phyloP scores from a whole-genome alignment of 2,329 filamentous ascomycete species.

The Aureobasidium sp. region DNA sequence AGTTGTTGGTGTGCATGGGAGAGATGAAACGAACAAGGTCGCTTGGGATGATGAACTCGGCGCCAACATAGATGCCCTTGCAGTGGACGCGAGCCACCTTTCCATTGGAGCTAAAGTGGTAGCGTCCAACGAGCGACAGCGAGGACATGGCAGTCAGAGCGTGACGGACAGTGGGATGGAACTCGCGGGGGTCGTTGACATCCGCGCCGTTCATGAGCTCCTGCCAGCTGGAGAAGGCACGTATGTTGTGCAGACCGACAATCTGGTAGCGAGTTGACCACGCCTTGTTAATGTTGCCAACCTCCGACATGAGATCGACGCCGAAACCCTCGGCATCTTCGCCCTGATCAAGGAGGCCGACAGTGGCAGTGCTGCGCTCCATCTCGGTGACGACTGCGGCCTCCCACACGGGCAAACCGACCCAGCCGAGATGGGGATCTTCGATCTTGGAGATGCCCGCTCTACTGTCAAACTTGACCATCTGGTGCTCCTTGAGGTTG shows the following conservation, averaged over 20 bases:
- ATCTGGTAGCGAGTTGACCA: constrained; percentile 47
- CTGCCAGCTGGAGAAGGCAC: constrained; percentile 48
- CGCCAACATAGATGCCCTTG: constrained; percentile 47
- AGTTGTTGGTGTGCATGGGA: neutral
- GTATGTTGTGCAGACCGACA: constrained; percentile 43
- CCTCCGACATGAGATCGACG: constrained; percentile 47
- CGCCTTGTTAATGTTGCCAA: constrained; percentile 38
- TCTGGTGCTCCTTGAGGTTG: constrained; percentile 22
- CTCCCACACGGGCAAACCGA: constrained; percentile 43
- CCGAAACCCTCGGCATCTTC: constrained; percentile 39
- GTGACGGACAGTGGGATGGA: constrained; percentile 46
- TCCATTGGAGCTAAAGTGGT: constrained; percentile 46
- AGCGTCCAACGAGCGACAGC: constrained; percentile 44
- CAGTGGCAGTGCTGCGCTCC: constrained; percentile 21
- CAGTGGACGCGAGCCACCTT: constrained; percentile 45
- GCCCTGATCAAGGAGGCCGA: neutral
- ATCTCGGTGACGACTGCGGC: constrained; percentile 48
- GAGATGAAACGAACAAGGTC: constrained; percentile 45
- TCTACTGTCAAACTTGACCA: constrained; percentile 23
- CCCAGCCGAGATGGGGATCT: constrained; percentile 17
- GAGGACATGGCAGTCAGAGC: constrained; percentile 46
- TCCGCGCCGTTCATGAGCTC: constrained; percentile 37
- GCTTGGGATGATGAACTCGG: constrained; percentile 46
- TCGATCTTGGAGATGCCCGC: constrained; percentile 23
- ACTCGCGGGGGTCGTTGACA: constrained; percentile 27